Conservation (phyloP, 495 filamentous ascomycete genomes). For the Daldinia caldariorum region DNA sequence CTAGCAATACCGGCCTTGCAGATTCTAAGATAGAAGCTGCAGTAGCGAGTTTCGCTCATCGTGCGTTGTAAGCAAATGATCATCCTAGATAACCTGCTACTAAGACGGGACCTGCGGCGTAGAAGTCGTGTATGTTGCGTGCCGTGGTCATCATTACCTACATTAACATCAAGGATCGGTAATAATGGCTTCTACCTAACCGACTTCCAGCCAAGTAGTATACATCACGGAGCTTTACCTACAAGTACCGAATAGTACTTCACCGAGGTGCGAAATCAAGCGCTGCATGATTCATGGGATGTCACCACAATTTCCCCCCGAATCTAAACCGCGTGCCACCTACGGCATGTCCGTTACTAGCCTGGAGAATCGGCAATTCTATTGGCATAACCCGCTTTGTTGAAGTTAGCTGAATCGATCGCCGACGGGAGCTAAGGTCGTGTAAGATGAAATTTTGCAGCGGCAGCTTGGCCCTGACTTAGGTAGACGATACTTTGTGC, state of each 20-base stretch:
- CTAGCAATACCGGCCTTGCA: slow-evolving; percentile 5
- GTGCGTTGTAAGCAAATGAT: slow-evolving; percentile 7
- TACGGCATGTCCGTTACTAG: slow-evolving; percentile 9
- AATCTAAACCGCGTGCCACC: not conserved
- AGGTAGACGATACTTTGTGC: not conserved
- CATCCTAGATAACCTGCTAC: not conserved
- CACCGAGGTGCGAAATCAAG: not conserved
- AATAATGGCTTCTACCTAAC: slow-evolving; percentile 4
- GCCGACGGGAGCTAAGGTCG: slow-evolving; percentile 3
- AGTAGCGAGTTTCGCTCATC: slow-evolving; percentile 2
- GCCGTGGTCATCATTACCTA: not conserved
- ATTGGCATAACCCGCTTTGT: slow-evolving; percentile 6
- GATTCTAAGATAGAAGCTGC: slow-evolving; percentile 7
- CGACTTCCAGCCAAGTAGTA: not conserved
- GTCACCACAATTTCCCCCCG: slow-evolving; percentile 12
- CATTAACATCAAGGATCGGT: slow-evolving; percentile 13
- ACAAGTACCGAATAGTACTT: not conserved
- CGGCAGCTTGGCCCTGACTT: not conserved
- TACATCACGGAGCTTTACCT: too few species aligned
- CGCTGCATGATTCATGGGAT: slow-evolving; percentile 12
- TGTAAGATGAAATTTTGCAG: not conserved
- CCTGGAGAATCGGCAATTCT: slow-evolving; percentile 9
- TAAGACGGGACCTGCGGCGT: slow-evolving; percentile 8
- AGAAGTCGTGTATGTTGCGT: not conserved
- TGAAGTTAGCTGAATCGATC: slow-evolving; percentile 1